These are phyloP conservation scores for Prunus mongolica DNA, from an alignment of 306 rosid species.

Conservation along the genomic window DNA sequence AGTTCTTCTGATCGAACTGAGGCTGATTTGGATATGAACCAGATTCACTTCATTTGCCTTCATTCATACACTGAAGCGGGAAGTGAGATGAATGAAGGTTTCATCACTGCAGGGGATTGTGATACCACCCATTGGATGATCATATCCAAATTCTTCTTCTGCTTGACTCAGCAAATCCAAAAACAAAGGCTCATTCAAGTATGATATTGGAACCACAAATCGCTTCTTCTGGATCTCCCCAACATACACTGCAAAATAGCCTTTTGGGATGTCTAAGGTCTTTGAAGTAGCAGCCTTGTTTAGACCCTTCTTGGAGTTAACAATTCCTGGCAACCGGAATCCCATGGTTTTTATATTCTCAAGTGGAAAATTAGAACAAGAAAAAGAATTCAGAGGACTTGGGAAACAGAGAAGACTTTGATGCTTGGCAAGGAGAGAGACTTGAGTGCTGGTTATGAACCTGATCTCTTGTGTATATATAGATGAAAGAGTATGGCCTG, in stretches of 20 bases:
- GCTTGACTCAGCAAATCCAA: too few species aligned
- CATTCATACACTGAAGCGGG: neutral
- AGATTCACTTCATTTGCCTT: too few species aligned
- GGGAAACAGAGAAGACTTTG: neutral
- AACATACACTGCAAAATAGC: slow-evolving; percentile 16
- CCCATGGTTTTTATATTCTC: neutral
- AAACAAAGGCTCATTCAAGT: too few species aligned
- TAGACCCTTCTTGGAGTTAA: neutral
- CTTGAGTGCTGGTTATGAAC: slow-evolving; percentile 1
- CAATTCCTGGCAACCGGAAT: neutral
- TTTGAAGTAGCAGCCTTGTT: neutral
- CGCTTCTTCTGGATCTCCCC: neutral
- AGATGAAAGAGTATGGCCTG: neutral
- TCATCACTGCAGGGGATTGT: slow-evolving; percentile 17
- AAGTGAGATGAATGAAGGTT: slow-evolving; percentile 12
- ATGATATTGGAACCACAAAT: too few species aligned
- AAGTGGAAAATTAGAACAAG: neutral
- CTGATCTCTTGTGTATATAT: neutral
- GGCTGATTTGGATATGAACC: too few species aligned
- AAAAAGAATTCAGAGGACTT: neutral
- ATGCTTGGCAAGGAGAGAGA: neutral
- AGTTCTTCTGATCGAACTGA: too few species aligned
- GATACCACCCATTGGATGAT: slow-evolving; percentile 8
- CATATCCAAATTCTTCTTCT: too few species aligned
- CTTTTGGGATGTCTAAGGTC: slow-evolving; percentile 12